Base-by-base conservation (phyloP, 306 rosid genomes). In the Cucurbita moschata region DNA sequence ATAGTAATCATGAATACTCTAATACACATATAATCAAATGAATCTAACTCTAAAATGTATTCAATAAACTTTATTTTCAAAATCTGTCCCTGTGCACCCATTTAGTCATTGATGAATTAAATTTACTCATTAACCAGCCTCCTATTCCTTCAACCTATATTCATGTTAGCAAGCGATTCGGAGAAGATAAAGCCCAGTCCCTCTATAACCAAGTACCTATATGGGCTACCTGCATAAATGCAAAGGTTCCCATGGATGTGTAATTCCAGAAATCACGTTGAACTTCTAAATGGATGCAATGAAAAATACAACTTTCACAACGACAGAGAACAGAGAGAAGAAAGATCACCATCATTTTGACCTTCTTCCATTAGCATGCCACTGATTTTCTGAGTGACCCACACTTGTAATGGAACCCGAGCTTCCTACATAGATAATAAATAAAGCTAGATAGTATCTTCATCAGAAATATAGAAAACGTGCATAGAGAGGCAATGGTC, bases 401-500 rank as follows among this genome's bases (percentile, higher is more conserved):
- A 91, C 79, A 91, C 84, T 80, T 91, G 99, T 76, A 95, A 81
- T 39, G 96, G 97, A 76, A 85, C 74, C 53, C 97, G 97, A 75
- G 84, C 88, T 87, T 95, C 99, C 99, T 95, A 85, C 50, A 88
- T 52, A 71, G 5, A 70, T 26, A 30, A 35, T 15, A 70, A 70
- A 69, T 69, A 37, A 70, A 50, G 55, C 42, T 26, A 72, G 53
- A 5, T 37, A 72, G 21, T 40, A 18, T 55, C 15, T 72, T 38
- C 18, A 18, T 37, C 2, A 56, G 26, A 70, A 70, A 50, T 14
- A 30, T 14, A 70, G 26, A 50, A 46, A 68, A 68, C 40, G 14
- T 4, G 13, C 5, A 49, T 0, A 26, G 46, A n/a, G 21, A 70
- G 60, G 47, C 10, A 70, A 70, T 9, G 40, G 74, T 30, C 46